A percentile compares a stretch with the other conserved stretches of the same genome.
Evolutionary conservation across 495 filamentous ascomycete genomes (phyloP).

Genomic region (Pyrenula massariospora): DNA sequence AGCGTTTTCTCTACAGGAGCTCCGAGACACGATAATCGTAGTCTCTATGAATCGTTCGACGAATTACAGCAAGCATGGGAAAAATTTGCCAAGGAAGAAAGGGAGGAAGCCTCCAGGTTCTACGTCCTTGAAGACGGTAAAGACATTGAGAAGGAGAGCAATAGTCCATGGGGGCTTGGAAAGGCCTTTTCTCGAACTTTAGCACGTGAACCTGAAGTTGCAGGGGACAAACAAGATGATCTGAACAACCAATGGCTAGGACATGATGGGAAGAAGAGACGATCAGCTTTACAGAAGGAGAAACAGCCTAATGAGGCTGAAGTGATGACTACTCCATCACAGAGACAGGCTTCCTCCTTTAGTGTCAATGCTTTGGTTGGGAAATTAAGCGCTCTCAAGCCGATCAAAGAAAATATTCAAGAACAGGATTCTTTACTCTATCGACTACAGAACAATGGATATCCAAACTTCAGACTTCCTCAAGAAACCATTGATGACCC

Average conservation of each 20-base stretch:
- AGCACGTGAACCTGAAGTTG: not conserved
- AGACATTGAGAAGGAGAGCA: not conserved
- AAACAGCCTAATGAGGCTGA: not conserved
- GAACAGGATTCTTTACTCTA: not conserved
- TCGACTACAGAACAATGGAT: not conserved
- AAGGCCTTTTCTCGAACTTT: not conserved
- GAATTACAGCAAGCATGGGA: not conserved
- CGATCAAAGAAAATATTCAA: not conserved
- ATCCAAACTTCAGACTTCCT: not conserved
- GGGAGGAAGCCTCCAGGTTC: not conserved
- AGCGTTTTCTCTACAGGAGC: not conserved
- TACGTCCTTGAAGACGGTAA: not conserved
- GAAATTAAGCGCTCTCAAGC: not conserved
- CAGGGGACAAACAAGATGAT: not conserved
- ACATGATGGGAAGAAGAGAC: not conserved
- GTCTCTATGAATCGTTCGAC: not conserved
- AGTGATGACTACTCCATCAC: not conserved
- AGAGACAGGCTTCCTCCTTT: not conserved
- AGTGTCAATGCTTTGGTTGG: not conserved
- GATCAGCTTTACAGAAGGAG: not conserved
- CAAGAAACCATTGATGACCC: not conserved
- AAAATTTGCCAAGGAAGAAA: not conserved
- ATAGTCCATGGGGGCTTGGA: not conserved
- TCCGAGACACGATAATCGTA: not conserved
- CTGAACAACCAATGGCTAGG: not conserved